Percentiles rank a stretch among this genome's conserved stretches.
Evolutionary conservation across 768 basidiomycete genomes (phyloP).

Genomic region (Mrakia gelida): DNA sequence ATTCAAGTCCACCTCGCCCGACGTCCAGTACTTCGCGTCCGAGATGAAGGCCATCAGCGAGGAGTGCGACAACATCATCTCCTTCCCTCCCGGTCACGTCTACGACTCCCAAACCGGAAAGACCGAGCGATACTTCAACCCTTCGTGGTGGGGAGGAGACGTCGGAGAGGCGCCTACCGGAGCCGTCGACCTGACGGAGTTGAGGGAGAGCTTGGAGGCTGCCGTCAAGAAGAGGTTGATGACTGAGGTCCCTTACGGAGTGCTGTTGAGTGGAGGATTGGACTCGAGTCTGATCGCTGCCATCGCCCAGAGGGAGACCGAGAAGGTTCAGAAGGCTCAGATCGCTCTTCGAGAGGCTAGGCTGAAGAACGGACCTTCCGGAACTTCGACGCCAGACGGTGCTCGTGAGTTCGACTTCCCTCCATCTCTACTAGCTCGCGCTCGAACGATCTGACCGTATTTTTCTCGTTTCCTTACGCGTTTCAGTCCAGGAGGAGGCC

Average conservation of each 20-base stretch:
- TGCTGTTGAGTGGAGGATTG: slow-evolving; percentile 87
- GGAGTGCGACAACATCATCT: slow-evolving; percentile 88
- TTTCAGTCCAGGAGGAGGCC: slow-evolving; percentile 48
- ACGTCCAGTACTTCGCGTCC: slow-evolving; percentile 84
- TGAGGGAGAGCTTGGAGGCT: slow-evolving; percentile 79
- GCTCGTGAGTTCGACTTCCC: slow-evolving; percentile 49
- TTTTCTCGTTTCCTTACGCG: neutral
- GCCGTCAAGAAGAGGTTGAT: slow-evolving; percentile 93
- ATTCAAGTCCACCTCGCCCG: slow-evolving; percentile 76
- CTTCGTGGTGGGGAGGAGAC: slow-evolving; percentile 86
- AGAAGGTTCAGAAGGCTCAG: slow-evolving; percentile 78
- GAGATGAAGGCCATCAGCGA: slow-evolving; percentile 88
- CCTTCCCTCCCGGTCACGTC: slow-evolving; percentile 96
- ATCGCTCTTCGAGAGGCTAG: slow-evolving; percentile 60
- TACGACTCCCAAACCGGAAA: slow-evolving; percentile 79
- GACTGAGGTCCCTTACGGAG: slow-evolving; percentile 98
- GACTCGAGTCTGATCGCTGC: slow-evolving; percentile 95
- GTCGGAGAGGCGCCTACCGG: slow-evolving; percentile 57
- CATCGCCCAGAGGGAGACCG: slow-evolving; percentile 90
- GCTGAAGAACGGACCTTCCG: slow-evolving; percentile 34
- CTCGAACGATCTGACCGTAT: neutral
- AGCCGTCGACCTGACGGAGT: slow-evolving; percentile 59
- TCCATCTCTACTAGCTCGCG: neutral
- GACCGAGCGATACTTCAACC: slow-evolving; percentile 78
- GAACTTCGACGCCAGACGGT: slow-evolving; percentile 32